These are phyloP conservation scores for Xylariaceae sp. DNA, from an alignment of 2,329 filamentous ascomycete species.

Conservation along the genomic window DNA sequence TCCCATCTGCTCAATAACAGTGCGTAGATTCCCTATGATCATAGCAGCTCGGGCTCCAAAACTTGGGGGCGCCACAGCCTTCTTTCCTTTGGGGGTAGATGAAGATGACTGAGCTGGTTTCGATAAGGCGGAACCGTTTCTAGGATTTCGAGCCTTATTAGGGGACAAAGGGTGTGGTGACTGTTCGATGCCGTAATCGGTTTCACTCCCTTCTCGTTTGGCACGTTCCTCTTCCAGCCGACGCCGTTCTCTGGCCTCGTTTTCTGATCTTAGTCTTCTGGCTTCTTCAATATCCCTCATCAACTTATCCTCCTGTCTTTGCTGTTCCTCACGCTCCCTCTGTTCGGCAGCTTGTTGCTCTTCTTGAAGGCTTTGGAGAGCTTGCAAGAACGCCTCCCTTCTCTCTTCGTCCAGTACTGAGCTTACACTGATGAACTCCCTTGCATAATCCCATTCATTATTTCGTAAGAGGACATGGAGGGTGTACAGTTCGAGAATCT, in stretches of 20 bases:
- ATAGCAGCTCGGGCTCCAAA: slow-evolving; percentile 57
- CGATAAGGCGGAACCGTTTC: slow-evolving; percentile 44
- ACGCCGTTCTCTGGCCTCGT: slow-evolving; percentile 61
- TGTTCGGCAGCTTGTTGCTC: slow-evolving; percentile 78
- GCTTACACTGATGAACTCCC: slow-evolving; percentile 86
- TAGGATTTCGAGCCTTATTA: slow-evolving; percentile 43
- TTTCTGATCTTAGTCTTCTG: slow-evolving; percentile 61
- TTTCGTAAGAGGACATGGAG: slow-evolving; percentile 94
- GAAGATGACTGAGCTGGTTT: slow-evolving; percentile 38
- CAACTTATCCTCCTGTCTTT: slow-evolving; percentile 63
- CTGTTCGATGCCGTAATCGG: slow-evolving; percentile 73
- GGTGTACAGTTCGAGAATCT: slow-evolving; percentile 93
- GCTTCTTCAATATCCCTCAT: slow-evolving; percentile 64
- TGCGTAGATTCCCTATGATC: slow-evolving; percentile 59
- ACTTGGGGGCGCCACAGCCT: slow-evolving; percentile 44
- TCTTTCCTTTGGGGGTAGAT: slow-evolving; percentile 41
- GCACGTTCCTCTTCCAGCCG: slow-evolving; percentile 61
- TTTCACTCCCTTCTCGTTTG: slow-evolving; percentile 61
- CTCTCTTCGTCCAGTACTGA: slow-evolving; percentile 91
- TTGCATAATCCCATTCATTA: slow-evolving; percentile 94
- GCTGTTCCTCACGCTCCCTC: slow-evolving; percentile 65
- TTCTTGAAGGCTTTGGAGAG: slow-evolving; percentile 82
- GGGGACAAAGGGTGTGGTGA: slow-evolving; percentile 49
- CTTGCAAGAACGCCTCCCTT: slow-evolving; percentile 86
- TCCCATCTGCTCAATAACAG: slow-evolving; percentile 58